Base-by-base conservation (phyloP, 176 grass and related monocot genomes). In the Guadua angustifolia region DNA sequence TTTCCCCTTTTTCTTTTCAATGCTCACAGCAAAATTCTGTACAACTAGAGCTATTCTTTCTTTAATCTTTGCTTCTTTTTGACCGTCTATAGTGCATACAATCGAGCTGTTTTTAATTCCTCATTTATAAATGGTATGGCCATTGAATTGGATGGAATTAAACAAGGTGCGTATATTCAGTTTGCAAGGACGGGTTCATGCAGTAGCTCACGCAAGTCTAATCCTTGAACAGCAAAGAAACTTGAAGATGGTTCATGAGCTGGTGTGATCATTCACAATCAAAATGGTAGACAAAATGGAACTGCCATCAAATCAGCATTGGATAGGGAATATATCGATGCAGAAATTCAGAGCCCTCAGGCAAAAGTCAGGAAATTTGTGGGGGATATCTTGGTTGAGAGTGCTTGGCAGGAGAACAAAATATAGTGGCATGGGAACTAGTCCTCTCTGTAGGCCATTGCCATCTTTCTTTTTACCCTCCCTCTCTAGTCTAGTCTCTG, bases 371-470 rank as follows among this genome's bases (percentile, higher is more conserved):
- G 35, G 56, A 45, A 57, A 85, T 61, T 60, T 83, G 73, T 84
- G 84, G 66, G 79, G 88, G 62, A 73, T 82, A 82, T 77, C 78
- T 39, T 77, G 79, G 73, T 86, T 60, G 67, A 83, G 84, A 69
- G 83, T 90, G 88, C 74, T 83, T 90, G 69, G 74, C 79, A 79
- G 88, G 79, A 87, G 84, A 74, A 83, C 84, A 87, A 68, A 40
- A 66, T 60, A 12, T 90, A 75, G 89, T 87, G 89, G 89, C 80
- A 75, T 84, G 80, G 74, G 84, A 87, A 87, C 75, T 83, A 90
- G 80, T 74, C 60, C 71, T 83, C 68, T 57, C 58, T 52, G 79
- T 87, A 90, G 74, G 80, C 75, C 74, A 90, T 90, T 66, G 62
- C 43, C 77, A 66, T 59, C 32, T 89, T 33, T 78, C 29, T 50